phyloP scores from a whole-genome alignment of 495 filamentous ascomycete genomes.

The Penicillium arizonense region DNA sequence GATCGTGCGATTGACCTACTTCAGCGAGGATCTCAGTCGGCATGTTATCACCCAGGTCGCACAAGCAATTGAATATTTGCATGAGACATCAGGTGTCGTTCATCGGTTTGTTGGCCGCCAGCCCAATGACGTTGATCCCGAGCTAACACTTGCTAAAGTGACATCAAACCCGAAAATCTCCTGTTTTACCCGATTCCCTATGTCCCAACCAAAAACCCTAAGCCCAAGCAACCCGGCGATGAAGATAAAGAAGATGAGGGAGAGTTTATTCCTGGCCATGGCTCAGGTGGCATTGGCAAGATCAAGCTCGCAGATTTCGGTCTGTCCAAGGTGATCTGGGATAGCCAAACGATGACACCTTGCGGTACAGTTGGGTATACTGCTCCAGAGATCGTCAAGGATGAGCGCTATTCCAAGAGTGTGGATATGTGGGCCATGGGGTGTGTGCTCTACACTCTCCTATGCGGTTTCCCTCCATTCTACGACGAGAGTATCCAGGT shows the following conservation, averaged over 20 bases:
- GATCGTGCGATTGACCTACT: conserved; percentile 96
- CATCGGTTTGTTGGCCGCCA: conserved; percentile 73
- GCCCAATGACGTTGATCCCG: no score
- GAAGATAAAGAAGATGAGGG: conserved; percentile 98
- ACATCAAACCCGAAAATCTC: conserved; percentile 98
- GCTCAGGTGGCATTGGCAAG: conserved; percentile 86
- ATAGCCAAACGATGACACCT: conserved; percentile 97
- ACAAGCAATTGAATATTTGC: conserved; percentile 87
- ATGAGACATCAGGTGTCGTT: conserved; percentile 92
- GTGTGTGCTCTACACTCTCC: conserved; percentile 92
- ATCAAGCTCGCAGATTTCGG: conserved; percentile 99
- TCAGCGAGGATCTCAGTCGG: conserved; percentile 90
- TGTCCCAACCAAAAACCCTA: conserved; percentile 74
- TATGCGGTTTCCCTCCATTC: conserved; percentile 97
- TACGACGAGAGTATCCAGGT: conserved; percentile 98
- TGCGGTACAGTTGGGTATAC: conserved; percentile 98
- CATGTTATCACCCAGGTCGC: conserved; percentile 95
- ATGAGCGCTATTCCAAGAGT: conserved; percentile 97
- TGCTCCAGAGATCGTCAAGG: conserved; percentile 98
- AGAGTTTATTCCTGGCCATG: conserved; percentile 80
- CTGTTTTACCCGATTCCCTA: conserved; percentile 86
- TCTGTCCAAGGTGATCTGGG: conserved; percentile 96
- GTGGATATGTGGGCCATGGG: conserved; percentile 99
- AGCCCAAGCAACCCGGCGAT: conserved; percentile 76
- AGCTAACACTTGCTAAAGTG: conserved; percentile 51